Evolutionary conservation across 2,329 filamentous ascomycete species (phyloP).

Genomic region (Alternaria alternata): DNA sequence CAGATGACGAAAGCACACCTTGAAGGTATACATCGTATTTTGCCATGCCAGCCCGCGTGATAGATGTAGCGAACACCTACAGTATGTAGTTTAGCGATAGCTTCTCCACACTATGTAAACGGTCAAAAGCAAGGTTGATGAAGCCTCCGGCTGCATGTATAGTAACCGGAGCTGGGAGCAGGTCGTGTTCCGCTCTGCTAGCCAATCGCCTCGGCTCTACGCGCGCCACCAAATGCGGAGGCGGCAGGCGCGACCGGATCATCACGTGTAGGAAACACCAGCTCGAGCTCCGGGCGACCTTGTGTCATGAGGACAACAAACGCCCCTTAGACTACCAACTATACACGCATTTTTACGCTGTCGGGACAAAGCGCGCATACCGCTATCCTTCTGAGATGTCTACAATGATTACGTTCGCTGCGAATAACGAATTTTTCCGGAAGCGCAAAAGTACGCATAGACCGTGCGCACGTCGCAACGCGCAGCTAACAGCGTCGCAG

Average conservation of each 20-base stretch:
- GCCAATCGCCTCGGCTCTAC: slow-evolving; percentile 11
- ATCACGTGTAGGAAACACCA: slow-evolving; percentile 35
- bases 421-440: slow-evolving; percentile 55
- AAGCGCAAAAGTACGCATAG: slow-evolving; percentile 52
- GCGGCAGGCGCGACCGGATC: slow-evolving; percentile 16
- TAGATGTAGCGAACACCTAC: neutral
- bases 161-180: slow-evolving; percentile 16
- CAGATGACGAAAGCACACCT: neutral
- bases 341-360: slow-evolving; percentile 13
- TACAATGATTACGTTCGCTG: slow-evolving; percentile 55
- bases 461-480: slow-evolving; percentile 24
- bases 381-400: slow-evolving; percentile 41
- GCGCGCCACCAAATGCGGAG: slow-evolving; percentile 33
- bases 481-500: slow-evolving; percentile 38
- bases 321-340: slow-evolving; percentile 18
- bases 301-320: slow-evolving; percentile 31
- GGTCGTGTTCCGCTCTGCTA: slow-evolving; percentile 21
- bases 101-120: neutral
- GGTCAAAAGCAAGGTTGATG: neutral
- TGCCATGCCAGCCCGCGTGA: neutral
- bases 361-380: slow-evolving; percentile 13
- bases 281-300: slow-evolving; percentile 26
- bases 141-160: slow-evolving; percentile 3
- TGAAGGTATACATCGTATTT: neutral
- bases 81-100: neutral